Percentiles rank a stretch among this genome's conserved stretches.
These are phyloP conservation scores for Penicillium goetzii DNA, from an alignment of 495 filamentous ascomycete genomes.

Conservation along the genomic window DNA sequence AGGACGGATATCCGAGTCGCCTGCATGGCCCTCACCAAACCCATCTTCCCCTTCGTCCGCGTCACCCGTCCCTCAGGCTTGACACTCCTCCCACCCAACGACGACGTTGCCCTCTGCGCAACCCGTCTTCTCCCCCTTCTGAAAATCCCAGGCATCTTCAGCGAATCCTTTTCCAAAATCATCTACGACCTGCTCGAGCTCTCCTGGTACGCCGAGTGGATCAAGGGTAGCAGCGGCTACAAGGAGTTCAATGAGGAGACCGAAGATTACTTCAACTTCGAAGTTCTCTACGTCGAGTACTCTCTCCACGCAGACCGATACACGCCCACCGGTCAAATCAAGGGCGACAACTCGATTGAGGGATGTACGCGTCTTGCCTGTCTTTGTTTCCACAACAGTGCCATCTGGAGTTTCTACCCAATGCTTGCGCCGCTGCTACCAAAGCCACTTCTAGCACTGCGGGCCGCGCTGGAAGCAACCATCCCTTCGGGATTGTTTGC, in stretches of 20 bases:
- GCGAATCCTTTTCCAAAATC: conserved; percentile 35
- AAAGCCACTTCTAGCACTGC: conserved; percentile 45
- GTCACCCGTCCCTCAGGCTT: conserved; percentile 42
- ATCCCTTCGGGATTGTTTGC: conserved; percentile 42
- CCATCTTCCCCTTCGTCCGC: conserved; percentile 52
- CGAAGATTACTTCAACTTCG: conserved; percentile 52
- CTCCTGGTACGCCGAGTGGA: conserved; percentile 49
- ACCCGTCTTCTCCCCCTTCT: conserved; percentile 43
- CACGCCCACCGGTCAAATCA: conserved; percentile 63
- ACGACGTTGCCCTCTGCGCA: conserved; percentile 41
- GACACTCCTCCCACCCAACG: conserved; percentile 38
- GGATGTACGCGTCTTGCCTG: conserved; percentile 49
- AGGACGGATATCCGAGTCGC: conserved; percentile 55
- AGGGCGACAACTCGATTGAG: conserved; percentile 54
- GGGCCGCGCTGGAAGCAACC: conserved; percentile 41
- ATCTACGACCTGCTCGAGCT: conserved; percentile 48
- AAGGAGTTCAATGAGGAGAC: conserved; percentile 45
- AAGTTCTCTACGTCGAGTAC: conserved; percentile 51
- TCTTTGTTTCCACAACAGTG: conserved; percentile 51
- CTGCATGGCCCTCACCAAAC: conserved; percentile 49
- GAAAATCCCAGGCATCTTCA: conserved; percentile 47
- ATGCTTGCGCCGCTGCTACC: conserved; percentile 44
- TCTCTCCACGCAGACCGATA: conserved; percentile 53
- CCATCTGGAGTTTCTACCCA: conserved; percentile 53
- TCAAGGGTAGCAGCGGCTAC: conserved; percentile 38